Evolutionary conservation across 164 flowering plant species (phyloP).

Genomic region (Saururus chinensis): DNA sequence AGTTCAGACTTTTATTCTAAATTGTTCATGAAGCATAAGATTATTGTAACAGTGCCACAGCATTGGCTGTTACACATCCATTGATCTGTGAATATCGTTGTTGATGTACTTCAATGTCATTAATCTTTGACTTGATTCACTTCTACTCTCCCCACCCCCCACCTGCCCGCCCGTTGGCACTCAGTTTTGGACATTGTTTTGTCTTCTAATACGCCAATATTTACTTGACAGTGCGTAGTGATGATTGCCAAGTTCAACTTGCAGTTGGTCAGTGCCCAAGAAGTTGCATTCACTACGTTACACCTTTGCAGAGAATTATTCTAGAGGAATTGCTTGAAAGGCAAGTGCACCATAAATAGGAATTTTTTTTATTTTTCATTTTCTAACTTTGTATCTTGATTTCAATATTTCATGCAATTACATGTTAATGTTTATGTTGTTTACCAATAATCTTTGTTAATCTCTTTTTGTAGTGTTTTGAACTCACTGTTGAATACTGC

Average conservation of each 20-base stretch:
- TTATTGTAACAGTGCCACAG: not conserved
- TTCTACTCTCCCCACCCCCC: too few species aligned
- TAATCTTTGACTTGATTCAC: too few species aligned
- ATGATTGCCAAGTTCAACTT: constrained; percentile 63
- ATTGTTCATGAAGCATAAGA: not conserved
- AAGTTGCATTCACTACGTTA: constrained; percentile 84
- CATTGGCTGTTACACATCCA: not conserved
- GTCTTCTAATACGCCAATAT: too few species aligned
- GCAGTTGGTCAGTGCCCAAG: constrained; percentile 94
- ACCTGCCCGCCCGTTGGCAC: not conserved
- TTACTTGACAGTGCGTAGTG: constrained; percentile 40
- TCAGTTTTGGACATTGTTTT: not conserved
- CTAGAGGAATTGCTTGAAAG: constrained; percentile 83
- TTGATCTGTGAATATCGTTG: not conserved
- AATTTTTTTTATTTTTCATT: not conserved
- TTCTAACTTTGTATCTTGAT: too few species aligned
- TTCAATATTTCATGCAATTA: not conserved
- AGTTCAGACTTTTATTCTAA: too few species aligned
- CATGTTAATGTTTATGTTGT: not conserved
- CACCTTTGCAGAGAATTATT: constrained; percentile 78
- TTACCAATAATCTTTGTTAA: not conserved
- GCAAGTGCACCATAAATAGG: constrained; percentile 15
- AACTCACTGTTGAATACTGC: constrained; percentile 43
- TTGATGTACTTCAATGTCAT: not conserved
- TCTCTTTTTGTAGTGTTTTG: constrained; percentile 35